Percentiles rank a stretch among this genome's conserved stretches.
Conservation (phyloP, 768 basidiomycete genomes). For the Termitomyces sp. region DNA sequence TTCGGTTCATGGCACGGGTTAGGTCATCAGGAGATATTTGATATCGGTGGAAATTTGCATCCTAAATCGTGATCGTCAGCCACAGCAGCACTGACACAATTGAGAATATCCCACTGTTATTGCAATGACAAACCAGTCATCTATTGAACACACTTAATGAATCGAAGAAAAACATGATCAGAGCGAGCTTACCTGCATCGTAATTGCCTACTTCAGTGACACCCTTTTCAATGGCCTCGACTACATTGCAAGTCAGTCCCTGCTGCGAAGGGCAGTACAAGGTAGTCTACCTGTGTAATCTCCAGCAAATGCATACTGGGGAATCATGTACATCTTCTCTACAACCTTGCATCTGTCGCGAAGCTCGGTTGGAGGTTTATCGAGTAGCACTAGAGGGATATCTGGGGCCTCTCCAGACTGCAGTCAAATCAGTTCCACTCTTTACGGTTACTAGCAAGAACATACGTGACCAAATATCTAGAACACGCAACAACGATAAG, state of each 20-base stretch:
- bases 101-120: constrained; percentile 37
- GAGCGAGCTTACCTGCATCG: constrained; percentile 43
- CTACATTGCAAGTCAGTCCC: constrained; percentile 22
- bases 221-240: constrained; percentile 61
- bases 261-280: neutral
- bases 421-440: neutral
- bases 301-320: constrained; percentile 65
- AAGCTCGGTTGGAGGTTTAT: constrained; percentile 45
- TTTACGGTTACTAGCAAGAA: neutral
- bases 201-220: constrained; percentile 55
- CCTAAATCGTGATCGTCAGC: constrained; percentile 20
- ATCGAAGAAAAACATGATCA: neutral
- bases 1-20: constrained; percentile 47
- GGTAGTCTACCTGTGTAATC: constrained; percentile 49
- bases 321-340: constrained; percentile 64
- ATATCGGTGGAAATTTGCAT: constrained; percentile 65
- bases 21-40: constrained; percentile 55
- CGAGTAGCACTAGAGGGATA: constrained; percentile 44
- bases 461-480: constrained; percentile 65
- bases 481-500: neutral
- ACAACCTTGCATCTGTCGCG: constrained; percentile 60
- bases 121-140: constrained; percentile 69
- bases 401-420: constrained; percentile 62
- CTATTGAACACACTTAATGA: constrained; percentile 18
- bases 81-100: neutral